A percentile compares a stretch with the other conserved stretches of the same genome.
Evolutionary conservation across 2,329 filamentous ascomycete genomes (phyloP).

Genomic region (Verticillium zaregamsianum): DNA sequence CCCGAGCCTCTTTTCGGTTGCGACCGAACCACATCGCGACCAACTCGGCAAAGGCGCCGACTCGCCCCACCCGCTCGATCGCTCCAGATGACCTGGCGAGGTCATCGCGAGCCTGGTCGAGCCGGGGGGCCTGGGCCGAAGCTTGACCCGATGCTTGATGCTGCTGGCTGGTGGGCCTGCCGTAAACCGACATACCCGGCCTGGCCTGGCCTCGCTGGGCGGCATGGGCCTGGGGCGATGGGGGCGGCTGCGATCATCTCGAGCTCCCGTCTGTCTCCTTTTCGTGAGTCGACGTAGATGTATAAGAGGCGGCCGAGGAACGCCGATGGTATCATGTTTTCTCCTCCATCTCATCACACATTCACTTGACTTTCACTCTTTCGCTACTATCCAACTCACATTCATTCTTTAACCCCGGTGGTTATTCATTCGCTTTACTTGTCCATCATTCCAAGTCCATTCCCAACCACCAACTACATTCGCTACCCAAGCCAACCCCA

Average conservation of each 20-base stretch:
- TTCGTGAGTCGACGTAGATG: background rate
- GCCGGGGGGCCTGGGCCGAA: background rate
- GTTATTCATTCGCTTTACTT: constrained; percentile 10
- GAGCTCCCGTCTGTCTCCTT: background rate
- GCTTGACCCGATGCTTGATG: background rate
- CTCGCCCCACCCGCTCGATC: background rate
- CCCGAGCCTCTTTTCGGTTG: background rate
- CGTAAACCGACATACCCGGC: background rate
- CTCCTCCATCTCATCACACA: background rate
- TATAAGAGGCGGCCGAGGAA: background rate
- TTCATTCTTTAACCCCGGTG: constrained; percentile 18
- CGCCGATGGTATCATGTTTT: background rate
- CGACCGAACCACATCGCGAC: background rate
- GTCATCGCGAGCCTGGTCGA: background rate
- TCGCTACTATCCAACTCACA: constrained; percentile 21
- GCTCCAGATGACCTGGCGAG: background rate
- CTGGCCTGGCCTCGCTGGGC: background rate
- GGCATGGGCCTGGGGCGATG: background rate
- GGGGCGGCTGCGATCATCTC: background rate
- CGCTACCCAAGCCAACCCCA: constrained; percentile 3
- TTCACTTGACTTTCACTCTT: constrained; percentile 9
- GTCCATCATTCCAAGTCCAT: constrained; percentile 6
- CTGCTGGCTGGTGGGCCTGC: background rate
- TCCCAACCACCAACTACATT: constrained; percentile 8
- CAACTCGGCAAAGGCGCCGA: background rate